These are phyloP conservation scores for Lolium perenne DNA, from an alignment of 176 grass and related monocot genomes.

Conservation along the genomic window DNA sequence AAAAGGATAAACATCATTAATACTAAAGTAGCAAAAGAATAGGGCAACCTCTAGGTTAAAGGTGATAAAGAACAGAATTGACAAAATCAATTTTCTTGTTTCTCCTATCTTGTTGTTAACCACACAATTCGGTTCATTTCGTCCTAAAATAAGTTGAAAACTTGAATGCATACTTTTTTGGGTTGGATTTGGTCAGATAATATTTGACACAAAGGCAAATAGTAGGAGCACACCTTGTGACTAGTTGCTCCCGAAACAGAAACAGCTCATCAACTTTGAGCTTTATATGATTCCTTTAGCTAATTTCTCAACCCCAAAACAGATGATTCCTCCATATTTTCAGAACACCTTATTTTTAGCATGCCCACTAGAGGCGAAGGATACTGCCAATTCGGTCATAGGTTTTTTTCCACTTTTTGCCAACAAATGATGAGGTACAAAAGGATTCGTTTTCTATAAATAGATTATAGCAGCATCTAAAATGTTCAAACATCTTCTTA, in stretches of 20 bases:
- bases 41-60: slow-evolving; percentile 1
- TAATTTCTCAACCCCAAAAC: background rate
- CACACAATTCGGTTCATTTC: background rate
- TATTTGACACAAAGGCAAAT: background rate
- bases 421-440: background rate
- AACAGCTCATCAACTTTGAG: background rate
- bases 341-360: background rate
- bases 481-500: background rate
- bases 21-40: background rate
- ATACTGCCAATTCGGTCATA: background rate
- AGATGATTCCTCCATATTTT: slow-evolving; percentile 20
- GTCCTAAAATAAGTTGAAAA: background rate
- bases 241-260: background rate
- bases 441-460: background rate
- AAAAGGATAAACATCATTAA: too few relatives aligned
- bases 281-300: background rate
- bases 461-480: background rate
- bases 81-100: background rate
- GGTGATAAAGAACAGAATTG: background rate
- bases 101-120: background rate
- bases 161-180: background rate
- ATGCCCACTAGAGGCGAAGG: background rate
- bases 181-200: background rate
- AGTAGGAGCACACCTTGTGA: background rate
- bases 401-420: background rate